Percentiles rank a stretch among this genome's conserved stretches.
Conservation (phyloP, 2,329 filamentous ascomycete genomes). For the Claviceps citrina region DNA sequence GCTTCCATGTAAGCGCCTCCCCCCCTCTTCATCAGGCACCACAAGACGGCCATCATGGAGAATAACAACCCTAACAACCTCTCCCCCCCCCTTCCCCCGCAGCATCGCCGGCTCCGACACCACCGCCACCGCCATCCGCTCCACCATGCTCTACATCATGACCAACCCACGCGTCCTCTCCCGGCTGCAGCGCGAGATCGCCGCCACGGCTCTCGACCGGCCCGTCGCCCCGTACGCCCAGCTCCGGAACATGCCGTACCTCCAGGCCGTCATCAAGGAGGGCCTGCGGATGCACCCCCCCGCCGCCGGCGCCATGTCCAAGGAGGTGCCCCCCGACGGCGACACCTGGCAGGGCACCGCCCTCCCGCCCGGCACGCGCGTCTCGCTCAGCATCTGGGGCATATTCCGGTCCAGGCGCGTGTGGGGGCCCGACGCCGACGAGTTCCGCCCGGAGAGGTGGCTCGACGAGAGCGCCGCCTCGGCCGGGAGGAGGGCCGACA, state of each 20-base stretch:
- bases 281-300: conserved; percentile 23
- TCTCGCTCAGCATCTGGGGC: conserved; percentile 17
- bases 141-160: conserved; percentile 35
- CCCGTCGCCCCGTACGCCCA: conserved; percentile 17
- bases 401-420: conserved; percentile 18
- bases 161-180: conserved; percentile 30
- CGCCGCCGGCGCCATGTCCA: conserved; percentile 13
- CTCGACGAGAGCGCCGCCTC: conserved; percentile 22
- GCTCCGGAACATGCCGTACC: conserved; percentile 23
- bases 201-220: conserved; percentile 4
- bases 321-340: conserved; percentile 2
- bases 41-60: no score
- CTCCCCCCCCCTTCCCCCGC: neutral
- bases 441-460: conserved; percentile 23
- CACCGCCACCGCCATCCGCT: conserved; percentile 37
- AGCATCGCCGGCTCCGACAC: conserved; percentile 35
- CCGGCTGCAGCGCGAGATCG: conserved; percentile 23
- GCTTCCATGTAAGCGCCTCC: conserved; percentile 19
- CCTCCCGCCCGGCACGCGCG: conserved; percentile 16
- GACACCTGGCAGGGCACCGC: conserved; percentile 10
- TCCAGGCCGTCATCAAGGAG: conserved; percentile 36
- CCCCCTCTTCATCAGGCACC: neutral
- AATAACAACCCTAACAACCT: no score
- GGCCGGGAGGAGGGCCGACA: conserved; percentile 12
- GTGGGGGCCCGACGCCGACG: conserved; percentile 19